Evolutionary conservation across 495 filamentous ascomycete species (phyloP), one percentile per base, ranked within the genome.

Genomic region (Rhypophila decipiens): DNA sequence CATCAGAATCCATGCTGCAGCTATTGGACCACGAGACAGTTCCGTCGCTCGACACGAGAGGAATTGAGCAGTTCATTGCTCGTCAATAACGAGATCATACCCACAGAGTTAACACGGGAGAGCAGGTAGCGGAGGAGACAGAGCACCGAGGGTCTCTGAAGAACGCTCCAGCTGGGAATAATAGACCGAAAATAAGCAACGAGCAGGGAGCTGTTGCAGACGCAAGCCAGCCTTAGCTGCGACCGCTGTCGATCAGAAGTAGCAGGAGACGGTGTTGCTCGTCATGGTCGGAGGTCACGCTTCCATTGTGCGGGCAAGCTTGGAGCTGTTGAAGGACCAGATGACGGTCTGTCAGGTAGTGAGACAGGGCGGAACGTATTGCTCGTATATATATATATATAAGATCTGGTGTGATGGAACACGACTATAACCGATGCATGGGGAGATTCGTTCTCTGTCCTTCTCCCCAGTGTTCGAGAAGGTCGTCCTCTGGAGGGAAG

Each of bases 1-100:
- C 67, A 27, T 69, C 67, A 24, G 70, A 66, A 46, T 68, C 61
- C 15, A 68, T 65, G 50, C 68, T 72, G 56, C 59, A 63, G 56
- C 58, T 63, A 57, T 71, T 69, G 33, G 66, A 58, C 71, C 71
- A 72, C 31, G 52, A 42, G 41, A 68, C 55, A 44, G 66, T 64
- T 52, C 61, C 71, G 52, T 68, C 64, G 47, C 62, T 47, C 51
- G 57, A 40, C 38, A 40, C 65, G 48, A 69, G 54, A 52, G 67
- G 52, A 56, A 66, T 56, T 56, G 58, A 59, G 52, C 50, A 53
- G 43, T 68, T 68, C 72, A 75, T 75, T 41, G 59, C 61, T 59
- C 60, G 62, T 68, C 56, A 63, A 60, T 70, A 63, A 58, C 60
- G 57, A 59, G 42, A 67, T 58, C 61, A 66, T 64, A 52, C 66